Percentiles rank a stretch among this genome's conserved stretches.
These are phyloP conservation scores for Tolypocladium endophyticum DNA, from an alignment of 2,329 filamentous ascomycete genomes.

Conservation along the genomic window DNA sequence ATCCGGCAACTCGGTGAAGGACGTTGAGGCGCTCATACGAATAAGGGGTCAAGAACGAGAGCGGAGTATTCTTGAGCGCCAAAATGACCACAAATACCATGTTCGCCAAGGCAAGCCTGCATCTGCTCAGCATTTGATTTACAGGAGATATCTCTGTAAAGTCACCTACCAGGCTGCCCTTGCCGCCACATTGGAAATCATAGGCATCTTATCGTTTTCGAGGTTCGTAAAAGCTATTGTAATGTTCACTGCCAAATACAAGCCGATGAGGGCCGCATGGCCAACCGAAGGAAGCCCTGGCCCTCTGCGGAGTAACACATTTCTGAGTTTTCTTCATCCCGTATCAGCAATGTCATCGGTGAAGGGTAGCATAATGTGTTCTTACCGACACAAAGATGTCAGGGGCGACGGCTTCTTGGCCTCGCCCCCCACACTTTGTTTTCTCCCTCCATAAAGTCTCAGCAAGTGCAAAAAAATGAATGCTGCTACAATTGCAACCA, in stretches of 20 bases:
- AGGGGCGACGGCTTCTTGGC: background rate
- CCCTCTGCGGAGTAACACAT: conserved; percentile 13
- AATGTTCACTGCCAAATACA: conserved; percentile 23
- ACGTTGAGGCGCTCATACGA: conserved; percentile 50
- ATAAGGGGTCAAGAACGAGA: conserved; percentile 40
- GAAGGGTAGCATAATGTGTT: background rate
- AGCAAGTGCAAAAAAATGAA: conserved; percentile 3
- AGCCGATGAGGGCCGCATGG: conserved; percentile 16
- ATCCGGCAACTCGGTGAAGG: conserved; percentile 43
- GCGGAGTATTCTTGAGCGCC: conserved; percentile 47
- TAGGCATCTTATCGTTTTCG: conserved; percentile 17
- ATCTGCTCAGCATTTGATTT: background rate
- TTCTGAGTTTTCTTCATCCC: conserved; percentile 15
- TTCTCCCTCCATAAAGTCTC: conserved; percentile 1
- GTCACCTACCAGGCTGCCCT: conserved; percentile 25
- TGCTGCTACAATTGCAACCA: conserved; percentile 2
- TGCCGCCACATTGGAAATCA: conserved; percentile 23
- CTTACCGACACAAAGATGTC: conserved; percentile 2
- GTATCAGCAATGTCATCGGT: background rate
- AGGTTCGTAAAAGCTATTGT: conserved; percentile 20
- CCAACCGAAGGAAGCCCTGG: conserved; percentile 19
- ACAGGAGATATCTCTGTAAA: too few relatives aligned
- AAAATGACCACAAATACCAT: conserved; percentile 42
- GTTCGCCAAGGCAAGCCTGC: conserved; percentile 32
- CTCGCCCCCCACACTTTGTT: background rate